Base-by-base conservation (phyloP, 2,329 filamentous ascomycete genomes). In the Plectosphaerella sp. region DNA sequence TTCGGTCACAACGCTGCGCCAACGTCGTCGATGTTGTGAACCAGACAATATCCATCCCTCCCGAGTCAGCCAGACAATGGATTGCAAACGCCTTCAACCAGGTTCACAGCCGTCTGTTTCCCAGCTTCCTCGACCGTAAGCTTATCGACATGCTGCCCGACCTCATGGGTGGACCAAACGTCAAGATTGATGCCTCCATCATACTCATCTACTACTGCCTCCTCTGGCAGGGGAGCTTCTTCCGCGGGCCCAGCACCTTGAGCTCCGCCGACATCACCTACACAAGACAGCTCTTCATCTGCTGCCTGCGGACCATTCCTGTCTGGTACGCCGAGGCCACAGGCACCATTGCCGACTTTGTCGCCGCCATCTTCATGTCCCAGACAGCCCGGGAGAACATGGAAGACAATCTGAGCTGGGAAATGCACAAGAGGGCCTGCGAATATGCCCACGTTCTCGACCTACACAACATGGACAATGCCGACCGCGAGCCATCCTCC, bases 401-500 rank as follows among this genome's bases (percentile, higher is more conserved):
- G n/a, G 65, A 68, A 43, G 62, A 65, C 16, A 63, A 66, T 5
- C 52, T 67, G n/a, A 61, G 61, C 11, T 64, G 64, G 58, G 57
- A 57, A 37, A 64, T 65, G 56, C 63, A 66, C 41, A 61, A 62
- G 18, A 53, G 57, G 6, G 62, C 65, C 2, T 63, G 63, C 47
- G 62, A 62, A 47, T 68, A 64, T 18, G 65, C 64, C 5, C 63
- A 64, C 36, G 55, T 35, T 4, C 63, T 68, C 3, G 62, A 66
- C 22, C 48, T 68, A 3, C 65, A 68, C 42, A 66, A 60, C 8
- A 56, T 67, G 6, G 65, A 67, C 39, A 61, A 57, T 3, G 58
- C 58, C 9, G 59, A 60, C 9, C 22, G 22, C 22, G 22, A 22
- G 22, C 22, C 5, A 22, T 53, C 51, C 22, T 43, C n/a, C 43